Evolutionary conservation across 2,329 filamentous ascomycete genomes (phyloP), one percentile per base, ranked within the genome.

Genomic region (Cordyceps pruinosa): DNA sequence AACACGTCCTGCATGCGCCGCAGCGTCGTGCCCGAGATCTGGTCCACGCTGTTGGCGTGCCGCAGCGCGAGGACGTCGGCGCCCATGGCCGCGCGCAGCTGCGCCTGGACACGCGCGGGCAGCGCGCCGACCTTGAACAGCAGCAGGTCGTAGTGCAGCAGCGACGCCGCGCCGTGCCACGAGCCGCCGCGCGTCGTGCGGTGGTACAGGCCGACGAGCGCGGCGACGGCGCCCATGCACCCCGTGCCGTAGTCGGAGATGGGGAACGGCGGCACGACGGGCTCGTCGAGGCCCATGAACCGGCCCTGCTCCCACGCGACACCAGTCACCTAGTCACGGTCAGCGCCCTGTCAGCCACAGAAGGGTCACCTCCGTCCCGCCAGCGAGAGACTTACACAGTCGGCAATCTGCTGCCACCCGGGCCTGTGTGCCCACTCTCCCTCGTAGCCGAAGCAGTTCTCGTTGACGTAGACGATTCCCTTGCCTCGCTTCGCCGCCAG

Each of bases 381-480:
- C 17, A 17, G 2, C 9, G 8, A 49, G 10, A 15, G n/a, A 42
- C 69, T 60, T 63, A 74, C 84, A 46, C 71, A 86, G 66, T 89
- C 86, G 17, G 85, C 85, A 62, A 88, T 88, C 63, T 87, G 85
- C 65, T 88, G 86, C 86, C 86, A 89, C 7, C 86, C 86, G 5
- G 84, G 80, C 4, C 86, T 76, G 8, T 72, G 70, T 1, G 81
- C 77, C 86, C 85, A 89, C 58, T 85, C 82, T 2, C 72, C 72
- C 5, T 68, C 58, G 19, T 76, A 83, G 1, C 87, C 87, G 62
- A 89, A 89, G 66, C 86, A 89, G 66, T 89, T 85, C 68, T 90
- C 86, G 34, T 81, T 79, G 8, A 88, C 83, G 63, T 88, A 87
- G 7, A 89, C 77, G 34, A 86, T 80, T 1, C 86, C 86, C 64